Conservation (phyloP, 805 yeast species). For the Candida morakotiae region DNA sequence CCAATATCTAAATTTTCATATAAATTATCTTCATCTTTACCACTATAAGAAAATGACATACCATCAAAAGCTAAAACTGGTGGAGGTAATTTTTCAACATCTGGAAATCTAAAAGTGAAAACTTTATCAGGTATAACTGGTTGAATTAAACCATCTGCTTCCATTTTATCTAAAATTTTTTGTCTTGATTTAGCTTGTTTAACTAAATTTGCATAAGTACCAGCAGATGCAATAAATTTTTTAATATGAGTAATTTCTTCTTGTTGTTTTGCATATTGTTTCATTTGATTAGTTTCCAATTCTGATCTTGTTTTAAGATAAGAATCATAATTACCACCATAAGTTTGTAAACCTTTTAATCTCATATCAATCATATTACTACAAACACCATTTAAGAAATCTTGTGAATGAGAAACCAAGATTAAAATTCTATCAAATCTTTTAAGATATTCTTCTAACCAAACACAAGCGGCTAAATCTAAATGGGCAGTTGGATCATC, state of each 20-base stretch:
- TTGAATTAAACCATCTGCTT: slow-evolving; percentile 95
- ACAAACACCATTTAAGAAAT: slow-evolving; percentile 99
- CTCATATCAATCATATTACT: slow-evolving; percentile 98
- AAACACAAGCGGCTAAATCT: slow-evolving; percentile 98
- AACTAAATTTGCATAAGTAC: slow-evolving; percentile 98
- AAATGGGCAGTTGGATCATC: slow-evolving; percentile 99
- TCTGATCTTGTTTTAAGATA: slow-evolving; percentile 93
- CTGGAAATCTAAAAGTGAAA: slow-evolving; percentile 90
- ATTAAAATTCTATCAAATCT: slow-evolving; percentile 91
- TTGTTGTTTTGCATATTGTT: slow-evolving; percentile 94
- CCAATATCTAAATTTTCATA: slow-evolving; percentile 92
- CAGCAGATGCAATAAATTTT: slow-evolving; percentile 98
- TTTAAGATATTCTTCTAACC: slow-evolving; percentile 98
- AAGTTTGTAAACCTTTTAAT: slow-evolving; percentile 63
- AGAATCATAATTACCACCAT: slow-evolving; percentile 98
- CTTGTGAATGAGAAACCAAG: slow-evolving; percentile 96
- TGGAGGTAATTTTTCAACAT: slow-evolving; percentile 95
- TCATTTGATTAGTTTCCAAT: slow-evolving; percentile 95
- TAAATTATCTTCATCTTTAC: slow-evolving; percentile 76
- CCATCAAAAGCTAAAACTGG: slow-evolving; percentile 97
- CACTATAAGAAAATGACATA: slow-evolving; percentile 89
- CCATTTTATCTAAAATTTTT: slow-evolving; percentile 99
- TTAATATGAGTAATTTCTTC: slow-evolving; percentile 98
- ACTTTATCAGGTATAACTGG: slow-evolving; percentile 92
- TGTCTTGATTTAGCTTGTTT: slow-evolving; percentile 99